A percentile compares a stretch with the other conserved stretches of the same genome.
Evolutionary conservation across 1,284 basidiomycete species (phyloP).

Genomic region (Cronartium quercuum): DNA sequence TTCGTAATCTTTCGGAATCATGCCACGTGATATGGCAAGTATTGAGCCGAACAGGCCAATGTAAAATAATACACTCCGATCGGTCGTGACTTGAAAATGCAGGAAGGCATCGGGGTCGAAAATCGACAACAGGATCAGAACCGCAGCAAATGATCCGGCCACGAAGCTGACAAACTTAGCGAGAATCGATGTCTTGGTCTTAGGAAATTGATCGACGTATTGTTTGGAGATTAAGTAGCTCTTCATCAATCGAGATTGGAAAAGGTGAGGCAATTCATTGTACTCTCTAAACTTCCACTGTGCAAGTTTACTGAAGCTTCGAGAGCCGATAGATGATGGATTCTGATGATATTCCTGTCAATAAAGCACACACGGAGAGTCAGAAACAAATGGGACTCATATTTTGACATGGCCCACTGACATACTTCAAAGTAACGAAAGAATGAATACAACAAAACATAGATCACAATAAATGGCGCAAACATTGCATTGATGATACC

Average conservation of each 20-base stretch:
- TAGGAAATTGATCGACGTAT: conserved; percentile 96
- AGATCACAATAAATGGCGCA: conserved; percentile 94
- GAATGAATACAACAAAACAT: conserved; percentile 94
- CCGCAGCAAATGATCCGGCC: conserved; percentile 90
- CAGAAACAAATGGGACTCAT: background rate
- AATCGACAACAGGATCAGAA: conserved; percentile 80
- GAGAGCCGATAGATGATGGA: conserved; percentile 82
- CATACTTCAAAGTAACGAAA: conserved; percentile 86
- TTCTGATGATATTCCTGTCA: conserved; percentile 89
- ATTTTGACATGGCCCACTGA: background rate
- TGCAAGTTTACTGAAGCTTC: conserved; percentile 88
- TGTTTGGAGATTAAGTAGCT: conserved; percentile 83
- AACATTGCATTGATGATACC: conserved; percentile 89
- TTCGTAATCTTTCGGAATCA: conserved; percentile 67
- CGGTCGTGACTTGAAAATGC: conserved; percentile 88
- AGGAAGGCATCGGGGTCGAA: conserved; percentile 73
- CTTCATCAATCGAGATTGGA: conserved; percentile 73
- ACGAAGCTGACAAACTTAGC: conserved; percentile 86
- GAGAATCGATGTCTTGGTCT: conserved; percentile 73
- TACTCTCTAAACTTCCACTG: conserved; percentile 99
- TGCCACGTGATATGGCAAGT: conserved; percentile 80
- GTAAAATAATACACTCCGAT: conserved; percentile 89
- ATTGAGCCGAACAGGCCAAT: conserved; percentile 78
- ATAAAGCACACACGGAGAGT: background rate
- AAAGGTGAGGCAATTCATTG: conserved; percentile 93